Evolutionary conservation across 1,139 yeast species (phyloP).

Genomic region (Suhomyces panamericanus): DNA sequence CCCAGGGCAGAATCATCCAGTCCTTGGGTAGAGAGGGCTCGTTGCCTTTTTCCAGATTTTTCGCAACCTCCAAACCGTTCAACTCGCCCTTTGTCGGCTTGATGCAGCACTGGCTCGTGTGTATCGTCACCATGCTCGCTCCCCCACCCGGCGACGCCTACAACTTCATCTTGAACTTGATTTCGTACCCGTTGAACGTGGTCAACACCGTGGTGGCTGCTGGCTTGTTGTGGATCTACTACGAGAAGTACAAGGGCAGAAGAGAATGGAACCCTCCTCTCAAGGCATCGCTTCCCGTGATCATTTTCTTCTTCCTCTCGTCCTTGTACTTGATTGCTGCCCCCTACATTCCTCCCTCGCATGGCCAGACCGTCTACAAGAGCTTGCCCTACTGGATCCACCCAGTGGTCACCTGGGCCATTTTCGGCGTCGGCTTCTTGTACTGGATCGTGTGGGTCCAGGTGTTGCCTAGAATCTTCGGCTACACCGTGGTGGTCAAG

Average conservation of each 20-base stretch:
- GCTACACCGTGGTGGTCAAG: constrained; percentile 57
- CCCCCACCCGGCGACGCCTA: constrained; percentile 55
- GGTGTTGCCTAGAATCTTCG: constrained; percentile 57
- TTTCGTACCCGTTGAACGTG: constrained; percentile 52
- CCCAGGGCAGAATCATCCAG: constrained; percentile 52
- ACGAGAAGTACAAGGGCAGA: constrained; percentile 51
- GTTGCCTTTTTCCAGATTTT: constrained; percentile 48
- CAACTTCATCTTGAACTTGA: constrained; percentile 48
- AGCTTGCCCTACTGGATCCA: constrained; percentile 75
- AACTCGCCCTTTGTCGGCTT: constrained; percentile 55
- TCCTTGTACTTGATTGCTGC: constrained; percentile 73
- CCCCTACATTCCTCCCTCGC: constrained; percentile 77
- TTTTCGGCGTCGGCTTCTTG: constrained; percentile 66
- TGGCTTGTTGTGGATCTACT: constrained; percentile 44
- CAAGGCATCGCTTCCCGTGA: constrained; percentile 64
- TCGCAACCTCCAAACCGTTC: constrained; percentile 46
- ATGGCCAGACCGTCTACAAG: constrained; percentile 66
- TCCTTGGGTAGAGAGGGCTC: constrained; percentile 51
- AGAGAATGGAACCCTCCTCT: constrained; percentile 75
- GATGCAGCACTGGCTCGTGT: constrained; percentile 57
- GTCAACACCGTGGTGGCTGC: constrained; percentile 48
- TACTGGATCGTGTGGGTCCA: constrained; percentile 74
- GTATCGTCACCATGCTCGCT: constrained; percentile 48
- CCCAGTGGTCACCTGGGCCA: constrained; percentile 80
- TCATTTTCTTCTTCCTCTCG: constrained; percentile 62